These are phyloP conservation scores for Hygrophorus pudorinus DNA, from an alignment of 768 basidiomycete genomes.

Conservation along the genomic window DNA sequence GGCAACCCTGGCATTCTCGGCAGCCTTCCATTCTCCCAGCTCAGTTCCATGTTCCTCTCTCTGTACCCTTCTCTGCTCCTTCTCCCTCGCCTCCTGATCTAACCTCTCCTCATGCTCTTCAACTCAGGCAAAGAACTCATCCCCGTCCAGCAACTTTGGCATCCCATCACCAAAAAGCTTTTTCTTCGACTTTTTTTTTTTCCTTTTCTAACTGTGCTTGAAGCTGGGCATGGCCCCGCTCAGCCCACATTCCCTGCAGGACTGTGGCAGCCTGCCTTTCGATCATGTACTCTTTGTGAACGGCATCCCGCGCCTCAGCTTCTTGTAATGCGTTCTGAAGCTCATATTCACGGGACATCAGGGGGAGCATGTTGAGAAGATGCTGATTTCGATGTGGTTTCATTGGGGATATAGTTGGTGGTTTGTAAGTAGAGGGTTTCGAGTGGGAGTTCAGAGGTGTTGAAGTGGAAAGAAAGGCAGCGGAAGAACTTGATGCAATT, in stretches of 20 bases:
- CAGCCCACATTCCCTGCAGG: conserved; percentile 13
- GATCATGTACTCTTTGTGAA: no score
- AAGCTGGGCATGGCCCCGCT: conserved; percentile 11
- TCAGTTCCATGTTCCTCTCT: neutral
- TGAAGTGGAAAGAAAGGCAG: conserved; percentile 2
- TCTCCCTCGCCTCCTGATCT: neutral
- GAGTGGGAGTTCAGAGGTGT: conserved; percentile 1
- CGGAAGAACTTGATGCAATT: conserved; percentile 6
- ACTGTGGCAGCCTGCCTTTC: conserved; percentile 9
- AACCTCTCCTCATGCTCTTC: neutral
- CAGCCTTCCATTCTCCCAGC: neutral
- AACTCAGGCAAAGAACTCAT: conserved; percentile 1
- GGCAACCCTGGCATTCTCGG: neutral
- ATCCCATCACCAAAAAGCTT: neutral
- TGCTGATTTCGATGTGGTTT: neutral
- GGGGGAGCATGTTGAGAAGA: neutral
- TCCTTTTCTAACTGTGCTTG: conserved; percentile 4
- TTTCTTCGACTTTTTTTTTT: neutral
- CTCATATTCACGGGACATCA: neutral
- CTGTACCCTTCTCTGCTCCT: neutral
- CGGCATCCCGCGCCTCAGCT: neutral
- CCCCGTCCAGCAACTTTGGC: neutral
- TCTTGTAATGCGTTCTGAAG: conserved; percentile 1
- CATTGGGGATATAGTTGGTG: conserved; percentile 2
- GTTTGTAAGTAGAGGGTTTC: neutral